Conservation (phyloP, 2,329 filamentous ascomycete species). For the Fusarium albidum region DNA sequence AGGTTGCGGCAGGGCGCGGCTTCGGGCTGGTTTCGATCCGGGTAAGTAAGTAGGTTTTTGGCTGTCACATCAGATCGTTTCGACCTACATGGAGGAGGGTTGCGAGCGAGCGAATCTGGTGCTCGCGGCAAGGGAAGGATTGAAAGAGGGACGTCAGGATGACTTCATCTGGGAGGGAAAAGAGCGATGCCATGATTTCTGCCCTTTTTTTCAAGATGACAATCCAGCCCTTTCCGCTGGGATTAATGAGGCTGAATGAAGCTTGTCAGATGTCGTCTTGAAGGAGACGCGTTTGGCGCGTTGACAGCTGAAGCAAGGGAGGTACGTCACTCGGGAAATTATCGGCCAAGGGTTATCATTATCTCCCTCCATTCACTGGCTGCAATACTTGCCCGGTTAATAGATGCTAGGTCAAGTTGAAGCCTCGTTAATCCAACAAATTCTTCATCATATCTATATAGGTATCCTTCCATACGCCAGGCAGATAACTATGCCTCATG, state of each 20-base stretch:
- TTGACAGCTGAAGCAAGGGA: constrained; percentile 15
- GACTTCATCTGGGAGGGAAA: constrained; percentile 62
- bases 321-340: constrained; percentile 41
- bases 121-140: constrained; percentile 64
- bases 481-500: constrained; percentile 7
- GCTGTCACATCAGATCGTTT: too few relatives aligned
- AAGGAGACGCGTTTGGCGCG: constrained; percentile 43
- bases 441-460: background rate
- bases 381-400: background rate
- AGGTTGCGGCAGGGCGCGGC: constrained; percentile 77
- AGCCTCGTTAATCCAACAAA: background rate
- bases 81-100: constrained; percentile 60
- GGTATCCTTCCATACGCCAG: constrained; percentile 10
- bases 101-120: constrained; percentile 66
- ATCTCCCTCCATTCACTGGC: background rate
- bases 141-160: constrained; percentile 55
- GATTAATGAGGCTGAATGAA: constrained; percentile 16
- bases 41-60: too few relatives aligned
- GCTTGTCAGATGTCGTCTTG: constrained; percentile 13
- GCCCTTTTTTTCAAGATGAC: background rate
- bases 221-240: background rate
- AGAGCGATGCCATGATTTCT: constrained; percentile 49
- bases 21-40: constrained; percentile 61
- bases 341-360: constrained; percentile 25
- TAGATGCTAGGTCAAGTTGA: too few relatives aligned